A percentile compares a stretch with the other conserved stretches of the same genome.
Conservation (phyloP, 306 rosid species). For the Abrus pulchellus region DNA sequence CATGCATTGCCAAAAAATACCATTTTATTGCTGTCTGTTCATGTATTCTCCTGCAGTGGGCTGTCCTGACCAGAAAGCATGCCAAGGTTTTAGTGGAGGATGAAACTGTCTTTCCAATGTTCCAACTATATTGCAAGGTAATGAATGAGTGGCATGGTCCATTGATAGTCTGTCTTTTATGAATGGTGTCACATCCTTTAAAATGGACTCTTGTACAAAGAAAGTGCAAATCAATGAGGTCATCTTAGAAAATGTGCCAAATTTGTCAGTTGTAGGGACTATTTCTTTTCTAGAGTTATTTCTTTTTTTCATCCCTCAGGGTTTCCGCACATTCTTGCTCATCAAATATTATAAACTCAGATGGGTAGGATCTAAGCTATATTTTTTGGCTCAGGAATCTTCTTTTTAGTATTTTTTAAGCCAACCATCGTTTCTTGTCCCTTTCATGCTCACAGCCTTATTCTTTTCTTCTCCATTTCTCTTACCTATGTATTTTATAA, state of each 20-base stretch:
- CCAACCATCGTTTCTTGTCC: background rate
- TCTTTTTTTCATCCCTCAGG: background rate
- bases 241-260: constrained; percentile 17
- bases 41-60: constrained; percentile 75
- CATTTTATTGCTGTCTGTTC: constrained; percentile 45
- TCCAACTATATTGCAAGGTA: constrained; percentile 88
- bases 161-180: constrained; percentile 27
- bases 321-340: background rate
- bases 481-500: constrained; percentile 46
- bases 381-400: background rate
- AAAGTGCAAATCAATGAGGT: constrained; percentile 30
- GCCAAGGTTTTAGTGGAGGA: constrained; percentile 87
- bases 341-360: background rate
- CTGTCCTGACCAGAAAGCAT: constrained; percentile 90
- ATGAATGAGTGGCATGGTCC: background rate
- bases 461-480: constrained; percentile 43
- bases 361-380: constrained; percentile 11
- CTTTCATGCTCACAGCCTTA: constrained; percentile 18
- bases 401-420: constrained; percentile 1
- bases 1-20: constrained; percentile 7
- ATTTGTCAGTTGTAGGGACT: constrained; percentile 18
- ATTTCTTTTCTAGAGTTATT: background rate
- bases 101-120: constrained; percentile 77
- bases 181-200: constrained; percentile 17
- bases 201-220: constrained; percentile 6